A percentile compares a stretch with the other conserved stretches of the same genome.
phyloP scores from a whole-genome alignment of 2,329 filamentous ascomycete species.

The Diaporthe australafricana region DNA sequence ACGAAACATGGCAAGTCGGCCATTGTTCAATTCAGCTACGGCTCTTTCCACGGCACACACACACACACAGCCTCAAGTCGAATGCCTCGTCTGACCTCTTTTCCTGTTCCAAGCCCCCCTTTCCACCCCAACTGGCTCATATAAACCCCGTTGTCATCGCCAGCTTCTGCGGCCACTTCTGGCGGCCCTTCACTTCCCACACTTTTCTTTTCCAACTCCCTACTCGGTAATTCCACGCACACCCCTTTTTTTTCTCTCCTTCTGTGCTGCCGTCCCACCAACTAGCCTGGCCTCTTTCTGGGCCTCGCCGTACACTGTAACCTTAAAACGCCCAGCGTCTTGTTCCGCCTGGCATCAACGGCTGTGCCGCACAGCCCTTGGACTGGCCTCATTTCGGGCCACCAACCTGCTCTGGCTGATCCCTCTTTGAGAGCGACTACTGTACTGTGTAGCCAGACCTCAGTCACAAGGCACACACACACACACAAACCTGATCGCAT shows the following conservation, averaged over 20 bases:
- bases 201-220: neutral
- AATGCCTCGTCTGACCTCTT: no score
- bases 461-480: neutral
- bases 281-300: neutral
- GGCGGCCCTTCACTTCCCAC: neutral
- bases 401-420: neutral
- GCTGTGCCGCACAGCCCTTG: slow-evolving; percentile 24
- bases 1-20: neutral
- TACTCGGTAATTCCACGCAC: no score
- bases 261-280: neutral
- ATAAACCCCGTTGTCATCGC: slow-evolving; percentile 32
- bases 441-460: neutral
- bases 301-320: slow-evolving; percentile 1
- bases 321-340: neutral
- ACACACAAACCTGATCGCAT: neutral
- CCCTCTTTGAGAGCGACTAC: neutral
- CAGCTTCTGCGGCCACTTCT: slow-evolving; percentile 19
- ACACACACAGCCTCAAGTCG: slow-evolving; percentile 3
- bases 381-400: slow-evolving; percentile 4
- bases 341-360: neutral
- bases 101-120: no score
- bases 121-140: neutral
- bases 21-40: neutral
- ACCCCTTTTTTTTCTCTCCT: no score
- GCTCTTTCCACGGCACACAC: neutral